Evolutionary conservation across 169 alveolate species (phyloP), one percentile per base, ranked within the genome.

Genomic region (Eimeria acervulina): DNA sequence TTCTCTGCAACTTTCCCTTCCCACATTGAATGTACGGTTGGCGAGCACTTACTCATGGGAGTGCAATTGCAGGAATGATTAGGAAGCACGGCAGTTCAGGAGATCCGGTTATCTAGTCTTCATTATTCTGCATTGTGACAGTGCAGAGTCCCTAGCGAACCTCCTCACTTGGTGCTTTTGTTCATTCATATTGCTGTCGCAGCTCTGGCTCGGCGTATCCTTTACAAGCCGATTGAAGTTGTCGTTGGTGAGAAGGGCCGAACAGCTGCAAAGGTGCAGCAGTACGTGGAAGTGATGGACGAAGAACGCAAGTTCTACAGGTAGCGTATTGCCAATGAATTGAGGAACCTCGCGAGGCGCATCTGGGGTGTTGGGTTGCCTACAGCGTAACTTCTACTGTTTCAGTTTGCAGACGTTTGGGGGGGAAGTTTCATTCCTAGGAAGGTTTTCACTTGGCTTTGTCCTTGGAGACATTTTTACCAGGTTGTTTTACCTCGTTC

Each of bases 1-100:
- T 99, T 99, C 96, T 99, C 99, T 36, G 99, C 99, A 3, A 99
- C 99, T 10, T 99, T 99, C 97, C 99, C 99, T 0, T 98, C 98
- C 78, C 97, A 98, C 78, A 99, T 99, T 21, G 99, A 99, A 96
- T 96, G 96, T 88, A 63, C 6, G 95, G 26, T 23, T 21, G 42
- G 40, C 40, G 1, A 36, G 52, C 5, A 31, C 51, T 15, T 31
- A 66, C 83, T 17, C 51, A 72, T 12, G 83, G 51, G 51, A 72
- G 47, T 33, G 83, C n/a, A 72, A 51, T 70, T 17, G 47, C 31
- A 72, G 40, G 31, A 36, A 36, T 12, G 6, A 68, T 31, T 68
- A 31, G 26, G 78, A 31, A 4, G 44, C 44, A 68, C 13, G 78
- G 36, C 42, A n/a, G 40, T n/a, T 63, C 38, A n/a, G 15, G n/a